Evolutionary conservation across 495 filamentous ascomycete species (phyloP).

Genomic region (Annulohypoxylon maeteangense): DNA sequence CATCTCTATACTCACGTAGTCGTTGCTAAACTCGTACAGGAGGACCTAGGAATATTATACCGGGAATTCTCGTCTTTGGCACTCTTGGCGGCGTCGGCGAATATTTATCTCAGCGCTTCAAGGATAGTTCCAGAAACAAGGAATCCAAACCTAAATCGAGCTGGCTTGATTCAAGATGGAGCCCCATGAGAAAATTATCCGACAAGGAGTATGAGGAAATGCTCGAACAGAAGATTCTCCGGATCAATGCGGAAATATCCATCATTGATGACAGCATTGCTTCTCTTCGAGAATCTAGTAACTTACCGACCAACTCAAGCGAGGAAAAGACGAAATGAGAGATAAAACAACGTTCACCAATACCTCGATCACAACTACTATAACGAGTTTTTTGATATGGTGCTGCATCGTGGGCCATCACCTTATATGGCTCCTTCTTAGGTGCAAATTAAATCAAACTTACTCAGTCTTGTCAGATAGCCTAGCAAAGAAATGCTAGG

Average conservation of each 20-base stretch:
- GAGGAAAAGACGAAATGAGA: not conserved
- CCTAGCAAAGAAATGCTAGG: not conserved
- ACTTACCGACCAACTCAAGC: slow-evolving; percentile 7
- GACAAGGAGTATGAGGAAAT: slow-evolving; percentile 83
- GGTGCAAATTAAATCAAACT: not conserved
- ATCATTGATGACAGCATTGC: slow-evolving; percentile 86
- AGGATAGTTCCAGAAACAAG: not conserved
- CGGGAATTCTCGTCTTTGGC: slow-evolving; percentile 53
- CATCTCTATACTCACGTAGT: not conserved
- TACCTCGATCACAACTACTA: not conserved
- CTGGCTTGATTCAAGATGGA: slow-evolving; percentile 75
- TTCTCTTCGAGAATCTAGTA: slow-evolving; percentile 55
- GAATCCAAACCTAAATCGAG: slow-evolving; percentile 36
- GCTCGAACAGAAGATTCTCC: slow-evolving; percentile 79
- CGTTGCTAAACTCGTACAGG: slow-evolving; percentile 47
- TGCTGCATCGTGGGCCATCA: not conserved
- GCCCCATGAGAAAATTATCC: slow-evolving; percentile 78
- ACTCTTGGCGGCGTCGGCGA: slow-evolving; percentile 26
- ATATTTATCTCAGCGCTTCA: slow-evolving; percentile 29
- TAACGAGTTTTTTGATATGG: not conserved
- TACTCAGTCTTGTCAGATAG: not conserved
- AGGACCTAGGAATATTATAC: slow-evolving; percentile 56
- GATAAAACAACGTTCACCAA: not conserved
- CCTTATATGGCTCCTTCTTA: not conserved
- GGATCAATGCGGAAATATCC: slow-evolving; percentile 85